Percentiles rank a stretch among this genome's conserved stretches.
phyloP scores from a whole-genome alignment of 768 basidiomycete genomes.

The Collybiopsis confluens region DNA sequence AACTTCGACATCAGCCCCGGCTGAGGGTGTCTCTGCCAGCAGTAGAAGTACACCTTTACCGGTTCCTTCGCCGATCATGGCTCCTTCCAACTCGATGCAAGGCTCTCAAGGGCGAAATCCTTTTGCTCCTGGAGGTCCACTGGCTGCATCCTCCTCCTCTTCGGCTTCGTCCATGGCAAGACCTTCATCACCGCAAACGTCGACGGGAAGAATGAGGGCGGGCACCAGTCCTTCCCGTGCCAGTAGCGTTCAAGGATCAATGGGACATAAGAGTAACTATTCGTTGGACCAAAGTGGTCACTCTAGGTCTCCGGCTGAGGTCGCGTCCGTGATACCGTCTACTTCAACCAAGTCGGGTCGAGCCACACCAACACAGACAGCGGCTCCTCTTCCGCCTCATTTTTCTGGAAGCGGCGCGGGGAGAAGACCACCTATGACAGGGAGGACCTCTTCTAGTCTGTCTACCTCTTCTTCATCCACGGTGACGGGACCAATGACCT shows the following conservation, averaged over 20 bases:
- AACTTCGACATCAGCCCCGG: background rate
- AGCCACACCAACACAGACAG: background rate
- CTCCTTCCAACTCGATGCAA: background rate
- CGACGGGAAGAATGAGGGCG: background rate
- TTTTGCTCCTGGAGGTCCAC: constrained; percentile 7
- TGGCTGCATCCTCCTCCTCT: constrained; percentile 6
- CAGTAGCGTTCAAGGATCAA: background rate
- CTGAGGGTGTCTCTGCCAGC: background rate
- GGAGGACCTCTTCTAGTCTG: background rate
- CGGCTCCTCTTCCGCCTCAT: background rate
- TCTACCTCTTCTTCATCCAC: background rate
- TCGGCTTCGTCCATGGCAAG: background rate
- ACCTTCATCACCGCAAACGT: background rate
- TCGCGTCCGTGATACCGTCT: constrained; percentile 14
- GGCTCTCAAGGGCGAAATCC: constrained; percentile 9
- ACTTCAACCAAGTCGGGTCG: background rate
- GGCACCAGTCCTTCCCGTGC: constrained; percentile 11
- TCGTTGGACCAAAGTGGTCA: constrained; percentile 29
- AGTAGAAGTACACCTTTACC: background rate
- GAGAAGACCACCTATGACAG: background rate
- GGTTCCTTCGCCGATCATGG: constrained; percentile 17
- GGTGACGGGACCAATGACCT: background rate
- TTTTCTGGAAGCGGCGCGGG: background rate
- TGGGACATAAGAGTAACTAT: constrained; percentile 14
- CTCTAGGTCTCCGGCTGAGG: constrained; percentile 39